Base-by-base conservation (phyloP, 176 grass and related monocot species). In the Oryza glumipatula region DNA sequence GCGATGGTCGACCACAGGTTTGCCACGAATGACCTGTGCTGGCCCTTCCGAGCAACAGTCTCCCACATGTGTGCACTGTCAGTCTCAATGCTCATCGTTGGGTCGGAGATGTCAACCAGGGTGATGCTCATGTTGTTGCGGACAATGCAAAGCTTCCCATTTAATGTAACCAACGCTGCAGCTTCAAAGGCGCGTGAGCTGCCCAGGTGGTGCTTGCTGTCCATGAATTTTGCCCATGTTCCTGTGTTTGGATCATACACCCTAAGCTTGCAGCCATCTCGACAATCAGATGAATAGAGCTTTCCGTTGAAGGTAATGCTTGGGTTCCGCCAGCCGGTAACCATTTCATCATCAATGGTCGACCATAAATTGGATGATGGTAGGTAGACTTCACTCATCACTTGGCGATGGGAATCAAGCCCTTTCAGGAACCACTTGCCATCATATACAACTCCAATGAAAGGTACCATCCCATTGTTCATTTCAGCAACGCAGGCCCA, bases 71-170 rank as follows among this genome's bases (percentile, higher is more conserved):
- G 88, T 68, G 91, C 88, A 80, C 80, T 90, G 56, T 81, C 67
- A 4, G 48, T 88, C 80, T 97, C 94, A n/a, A 81, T 65, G 78
- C 79, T 89, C 68, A 83, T 65, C 11, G 80, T 54, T 64, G 89
- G 89, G 48, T 87, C 79, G 0, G 65, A 89, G 43, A 91, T 85
- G 80, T 92, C 92, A n/a, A 97, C 88, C 4, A 97, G 79, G 69
- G 87, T 97, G 41, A 97, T 94, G 83, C 91, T 94, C 94, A 97
- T 94, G 70, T 97, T 93, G 81, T 97, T 97, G 65, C 92, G 81
- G 48, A 97, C 77, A 52, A 97, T 83, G 58, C 94, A 91, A 35
- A 97, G 90, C 76, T 97, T 94, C 24, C 92, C 92, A 77, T 88
- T 92, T 66, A 97, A 74, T 22, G 87, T 85, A 19, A 97, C 92